Conservation (phyloP, 768 basidiomycete genomes). For the Roridomyces roridus region DNA sequence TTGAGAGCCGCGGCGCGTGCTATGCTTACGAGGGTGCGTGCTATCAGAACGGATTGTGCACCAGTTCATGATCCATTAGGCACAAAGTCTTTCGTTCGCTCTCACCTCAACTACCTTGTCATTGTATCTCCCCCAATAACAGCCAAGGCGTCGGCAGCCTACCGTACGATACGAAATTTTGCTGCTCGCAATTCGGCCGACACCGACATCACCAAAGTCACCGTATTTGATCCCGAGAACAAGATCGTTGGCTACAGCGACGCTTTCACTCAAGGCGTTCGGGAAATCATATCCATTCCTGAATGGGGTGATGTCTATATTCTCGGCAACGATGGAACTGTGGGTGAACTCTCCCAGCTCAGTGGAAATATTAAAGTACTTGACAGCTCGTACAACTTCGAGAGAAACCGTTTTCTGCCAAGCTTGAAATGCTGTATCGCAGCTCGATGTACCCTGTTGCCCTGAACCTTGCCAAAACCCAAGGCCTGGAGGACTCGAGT, state of each 20-base stretch:
- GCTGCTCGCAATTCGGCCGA: constrained; percentile 58
- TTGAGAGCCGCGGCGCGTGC: constrained; percentile 82
- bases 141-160: constrained; percentile 66
- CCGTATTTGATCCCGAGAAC: constrained; percentile 91
- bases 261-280: constrained; percentile 81
- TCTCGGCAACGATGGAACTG: constrained; percentile 78
- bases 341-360: constrained; percentile 36
- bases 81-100: constrained; percentile 77
- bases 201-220: constrained; percentile 77
- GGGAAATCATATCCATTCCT: constrained; percentile 69
- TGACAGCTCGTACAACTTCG: constrained; percentile 66
- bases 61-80: constrained; percentile 43
- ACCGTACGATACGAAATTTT: constrained; percentile 78
- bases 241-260: constrained; percentile 88
- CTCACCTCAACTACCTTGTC: constrained; percentile 84
- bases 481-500: constrained; percentile 71
- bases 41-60: neutral
- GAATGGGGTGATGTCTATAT: constrained; percentile 85
- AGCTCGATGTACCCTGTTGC: constrained; percentile 83
- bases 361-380: neutral
- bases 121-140: constrained; percentile 88
- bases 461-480: constrained; percentile 81
- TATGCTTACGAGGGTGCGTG: constrained; percentile 85
- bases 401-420: constrained; percentile 84
- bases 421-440: constrained; percentile 85